A percentile compares a stretch with the other conserved stretches of the same genome.
Conservation (phyloP, 345 rosid genomes). For the Laguncularia racemosa region DNA sequence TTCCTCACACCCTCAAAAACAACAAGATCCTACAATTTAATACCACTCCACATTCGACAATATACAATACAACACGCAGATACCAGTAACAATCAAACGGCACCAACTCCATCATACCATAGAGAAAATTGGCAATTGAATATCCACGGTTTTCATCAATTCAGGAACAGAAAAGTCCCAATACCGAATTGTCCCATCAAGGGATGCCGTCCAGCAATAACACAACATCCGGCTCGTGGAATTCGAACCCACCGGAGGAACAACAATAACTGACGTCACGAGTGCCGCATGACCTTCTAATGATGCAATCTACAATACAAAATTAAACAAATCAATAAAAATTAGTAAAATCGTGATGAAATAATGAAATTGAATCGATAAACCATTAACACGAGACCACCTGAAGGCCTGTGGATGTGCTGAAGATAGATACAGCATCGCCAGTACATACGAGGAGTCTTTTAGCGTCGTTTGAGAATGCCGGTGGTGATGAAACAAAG, state of each 20-base stretch:
- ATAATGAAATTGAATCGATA: no score
- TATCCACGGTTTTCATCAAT: constrained; percentile 59
- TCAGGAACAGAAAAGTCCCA: constrained; percentile 87
- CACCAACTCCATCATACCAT: constrained; percentile 36
- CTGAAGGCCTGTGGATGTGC: constrained; percentile 78
- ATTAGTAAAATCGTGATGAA: neutral
- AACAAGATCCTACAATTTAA: no score
- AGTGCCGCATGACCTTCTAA: constrained; percentile 77
- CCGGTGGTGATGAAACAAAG: constrained; percentile 64
- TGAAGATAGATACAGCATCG: constrained; percentile 68
- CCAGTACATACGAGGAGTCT: constrained; percentile 76
- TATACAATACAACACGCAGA: neutral
- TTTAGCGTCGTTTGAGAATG: constrained; percentile 91
- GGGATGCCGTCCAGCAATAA: constrained; percentile 92
- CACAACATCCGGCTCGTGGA: constrained; percentile 48
- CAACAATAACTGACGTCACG: constrained; percentile 70
- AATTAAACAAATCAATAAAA: neutral
- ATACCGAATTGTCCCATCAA: constrained; percentile 80
- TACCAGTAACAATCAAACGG: neutral
- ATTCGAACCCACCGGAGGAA: constrained; percentile 34
- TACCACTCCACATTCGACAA: no score
- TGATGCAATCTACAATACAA: constrained; percentile 37
- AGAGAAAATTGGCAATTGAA: constrained; percentile 56
- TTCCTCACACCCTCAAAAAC: no score
- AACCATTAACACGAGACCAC: constrained; percentile 14